Evolutionary conservation across 805 yeast genomes (phyloP), one percentile per base, ranked within the genome.

Genomic region (Cyberlindnera xylosilytica): DNA sequence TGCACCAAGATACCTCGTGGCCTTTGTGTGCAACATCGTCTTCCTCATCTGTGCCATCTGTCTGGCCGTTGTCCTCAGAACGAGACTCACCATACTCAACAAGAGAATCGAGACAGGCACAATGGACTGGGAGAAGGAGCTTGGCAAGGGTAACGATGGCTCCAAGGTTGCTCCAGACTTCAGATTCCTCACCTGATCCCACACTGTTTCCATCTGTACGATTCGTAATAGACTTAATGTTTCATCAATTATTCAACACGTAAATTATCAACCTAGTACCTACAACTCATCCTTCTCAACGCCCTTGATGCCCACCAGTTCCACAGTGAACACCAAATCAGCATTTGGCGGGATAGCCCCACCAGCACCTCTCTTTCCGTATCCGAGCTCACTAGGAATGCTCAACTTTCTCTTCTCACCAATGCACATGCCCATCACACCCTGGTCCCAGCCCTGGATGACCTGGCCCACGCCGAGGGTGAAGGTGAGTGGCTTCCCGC

Each of bases 371-470:
- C 80, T 61, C 22, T 66, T 64, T 39, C 97, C 97, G 54, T 89
- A 89, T 7, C 78, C 97, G 52, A 87, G 63, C 24, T 74, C 72
- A 6, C 95, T 74, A 36, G 97, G 96, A 58, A 90, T 87, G 22
- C 79, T 76, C 53, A 89, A 70, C 52, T 75, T 81, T 60, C 97
- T 76, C 67, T 81, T 72, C 63, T 89, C 97, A 35, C 96, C 96
- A 61, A 87, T 69, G 65, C 97, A 89, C 95, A 54, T 54, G 36
- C 67, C 83, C 80, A 29, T 70, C 38, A 88, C 66, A 32, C 97
- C 97, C 64, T 82, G 78, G 50, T 89, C 97, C 97, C 97, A 89
- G 45, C 97, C 97, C 46, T 72, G 58, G 58, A 89, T 89, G 24
- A 89, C 97, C 55, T 76, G 82, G 5, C 95, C 90, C 20, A 64